Conservation (phyloP, 495 filamentous ascomycete species). For the Stereocaulon alpinum region DNA sequence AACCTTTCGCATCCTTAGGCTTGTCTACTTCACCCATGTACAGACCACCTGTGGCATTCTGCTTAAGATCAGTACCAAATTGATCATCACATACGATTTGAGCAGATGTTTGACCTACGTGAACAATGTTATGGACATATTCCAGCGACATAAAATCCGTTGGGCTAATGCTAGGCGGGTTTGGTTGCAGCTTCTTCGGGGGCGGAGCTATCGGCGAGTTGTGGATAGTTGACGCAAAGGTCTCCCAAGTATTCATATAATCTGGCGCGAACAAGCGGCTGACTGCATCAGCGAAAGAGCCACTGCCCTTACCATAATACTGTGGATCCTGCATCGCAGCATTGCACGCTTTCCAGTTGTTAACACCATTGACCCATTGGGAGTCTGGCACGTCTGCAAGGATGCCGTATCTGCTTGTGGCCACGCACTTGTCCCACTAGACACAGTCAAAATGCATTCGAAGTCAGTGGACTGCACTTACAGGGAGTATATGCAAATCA, state of each 20-base stretch:
- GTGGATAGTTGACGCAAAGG: not conserved
- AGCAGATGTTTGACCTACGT: conserved; percentile 13
- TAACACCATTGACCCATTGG: not conserved
- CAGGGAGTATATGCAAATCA: not conserved
- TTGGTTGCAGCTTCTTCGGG: no score
- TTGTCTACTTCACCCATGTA: not conserved
- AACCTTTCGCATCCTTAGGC: not conserved
- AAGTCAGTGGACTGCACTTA: not conserved
- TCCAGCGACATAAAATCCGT: not conserved
- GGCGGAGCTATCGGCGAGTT: not conserved
- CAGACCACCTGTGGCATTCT: not conserved
- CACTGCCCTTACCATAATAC: not conserved
- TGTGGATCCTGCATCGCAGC: not conserved
- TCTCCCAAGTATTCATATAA: not conserved
- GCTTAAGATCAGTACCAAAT: not conserved
- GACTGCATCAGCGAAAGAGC: not conserved
- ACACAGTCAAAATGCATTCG: not conserved
- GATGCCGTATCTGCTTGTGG: not conserved
- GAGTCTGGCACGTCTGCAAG: not conserved
- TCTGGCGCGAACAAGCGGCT: not conserved
- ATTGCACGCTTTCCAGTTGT: not conserved
- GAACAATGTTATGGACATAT: not conserved
- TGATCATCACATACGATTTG: not conserved
- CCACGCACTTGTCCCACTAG: not conserved
- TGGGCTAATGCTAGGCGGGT: no score